Base-by-base conservation (phyloP, 371 early-diverging fungal genomes). In the Mucor lusitanicus region DNA sequence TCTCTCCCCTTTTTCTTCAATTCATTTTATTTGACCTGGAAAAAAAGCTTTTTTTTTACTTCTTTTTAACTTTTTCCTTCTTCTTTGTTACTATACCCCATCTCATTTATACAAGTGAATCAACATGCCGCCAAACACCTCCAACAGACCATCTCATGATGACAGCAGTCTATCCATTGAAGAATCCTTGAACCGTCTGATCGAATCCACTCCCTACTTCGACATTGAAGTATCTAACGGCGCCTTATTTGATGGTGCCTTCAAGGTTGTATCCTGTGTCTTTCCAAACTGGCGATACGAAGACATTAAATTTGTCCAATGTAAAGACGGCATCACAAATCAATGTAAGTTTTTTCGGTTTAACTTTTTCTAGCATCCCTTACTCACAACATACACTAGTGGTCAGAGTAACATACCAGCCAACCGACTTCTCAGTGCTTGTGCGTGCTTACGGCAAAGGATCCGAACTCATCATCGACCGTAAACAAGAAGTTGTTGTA, bases 311-410 rank as follows among this genome's bases (percentile, higher is more conserved):
- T 82, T 91, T 61, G 72, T 82, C 21, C 93, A 94, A 74, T 93
- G 90, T 85, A 95, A 92, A 74, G 94, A 94, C 64, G 97, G 97
- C 35, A 97, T 97, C 70, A 97, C 97, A 61, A 97, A 97, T 73
- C 92, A 92, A 75, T 73, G 91, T 91, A 88, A 82, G 87, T 77
- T 33, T 19, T 15, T 35, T 35, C 7, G n/a, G 3, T 25, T 23
- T 5, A 39, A 58, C n/a, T 42, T 42, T 28, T 30, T n/a, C 30
- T 6, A 30, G 6, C 30, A 6, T 55, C 62, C 48, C 8, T 33
- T 9, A 35, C 28, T 33, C 19, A 33, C n/a, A 35, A 3, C 19
- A 19, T 13, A 2, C 17, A 25, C 59, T 57, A 92, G 92, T 96
- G 78, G 90, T 96, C 37, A 82, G 87, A 71, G 92, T 90, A 63